A percentile compares a stretch with the other conserved stretches of the same genome.
Evolutionary conservation across 305 asterid genomes (phyloP).

Genomic region (Fraxinus floribunda): DNA sequence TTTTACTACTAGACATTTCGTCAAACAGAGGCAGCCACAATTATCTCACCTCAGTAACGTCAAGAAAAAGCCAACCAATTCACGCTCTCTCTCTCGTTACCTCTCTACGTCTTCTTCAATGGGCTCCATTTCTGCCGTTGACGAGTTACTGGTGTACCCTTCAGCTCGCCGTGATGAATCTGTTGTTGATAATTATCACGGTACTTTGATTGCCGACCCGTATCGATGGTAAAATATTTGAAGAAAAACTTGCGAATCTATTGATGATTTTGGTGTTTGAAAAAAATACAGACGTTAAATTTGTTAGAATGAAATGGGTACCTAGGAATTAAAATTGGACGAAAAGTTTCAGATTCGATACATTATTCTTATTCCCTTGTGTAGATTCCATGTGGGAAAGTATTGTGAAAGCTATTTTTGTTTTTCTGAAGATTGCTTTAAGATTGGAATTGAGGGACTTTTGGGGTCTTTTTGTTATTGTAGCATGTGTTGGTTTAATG

Average conservation of each 20-base stretch:
- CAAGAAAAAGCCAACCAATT: background rate
- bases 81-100: background rate
- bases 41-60: background rate
- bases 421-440: background rate
- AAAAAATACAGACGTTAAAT: background rate
- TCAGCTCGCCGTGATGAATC: conserved; percentile 71
- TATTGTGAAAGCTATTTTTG: background rate
- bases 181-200: conserved; percentile 74
- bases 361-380: background rate
- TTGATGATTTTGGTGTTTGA: background rate
- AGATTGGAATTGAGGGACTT: conserved; percentile 11
- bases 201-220: conserved; percentile 68
- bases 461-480: background rate
- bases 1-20: conserved; percentile 22
- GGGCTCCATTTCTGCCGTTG: conserved; percentile 58
- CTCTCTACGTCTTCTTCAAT: conserved; percentile 21
- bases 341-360: background rate
- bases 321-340: background rate
- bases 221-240: conserved; percentile 68
- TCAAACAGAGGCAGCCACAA: conserved; percentile 22
- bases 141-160: conserved; percentile 54
- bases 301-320: background rate
- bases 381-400: background rate
- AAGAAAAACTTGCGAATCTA: background rate
- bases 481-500: conserved; percentile 1